Evolutionary conservation across 2,329 filamentous ascomycete genomes (phyloP), one percentile per base, ranked within the genome.

Genomic region (Neurospora sp.): DNA sequence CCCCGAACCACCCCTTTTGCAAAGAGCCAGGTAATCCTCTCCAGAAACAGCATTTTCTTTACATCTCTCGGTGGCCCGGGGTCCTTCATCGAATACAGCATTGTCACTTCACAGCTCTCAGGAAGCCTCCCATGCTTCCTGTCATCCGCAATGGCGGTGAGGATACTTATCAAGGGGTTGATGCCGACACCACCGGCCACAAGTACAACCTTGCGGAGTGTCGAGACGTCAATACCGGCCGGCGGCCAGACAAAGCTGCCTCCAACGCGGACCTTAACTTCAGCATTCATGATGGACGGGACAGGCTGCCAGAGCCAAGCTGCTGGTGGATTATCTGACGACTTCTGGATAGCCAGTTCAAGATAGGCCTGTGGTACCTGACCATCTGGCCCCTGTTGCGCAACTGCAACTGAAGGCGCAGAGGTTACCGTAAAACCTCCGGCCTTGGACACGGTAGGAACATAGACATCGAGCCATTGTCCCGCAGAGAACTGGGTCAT

Each of bases 371-470:
- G 52, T 10, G 52, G 28, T 36, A 10, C 52, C 28, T n/a, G 10
- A 7, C 19, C 15, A 46, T 40, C 13, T 72, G 74, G 33, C 67
- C 28, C 13, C 28, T 62, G 52, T 62, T 62, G 52, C 28, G 52
- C 52, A 6, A 62, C 72, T 3, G 87, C 85, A 69, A 84, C 81
- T 58, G 84, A 85, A 0, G 93, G 93, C 0, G 90, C 82, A 1
- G 92, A 96, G 7, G 93, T 95, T 73, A 97, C 91, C 58, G 93
- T 97, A 82, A 97, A 97, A 70, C 93, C 93, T 40, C 93, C 93
- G 3, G 92, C 89, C 77, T 90, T 89, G 62, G 85, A 76, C 66
- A 92, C 81, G 43, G 82, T 83, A 1, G 93, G 93, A 68, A 93
- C 86, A 78, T 91, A 90, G 7, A 93, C 89, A 78, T 97, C 93